Evolutionary conservation across 2,329 filamentous ascomycete species (phyloP).

Genomic region (Microdochium paspali): DNA sequence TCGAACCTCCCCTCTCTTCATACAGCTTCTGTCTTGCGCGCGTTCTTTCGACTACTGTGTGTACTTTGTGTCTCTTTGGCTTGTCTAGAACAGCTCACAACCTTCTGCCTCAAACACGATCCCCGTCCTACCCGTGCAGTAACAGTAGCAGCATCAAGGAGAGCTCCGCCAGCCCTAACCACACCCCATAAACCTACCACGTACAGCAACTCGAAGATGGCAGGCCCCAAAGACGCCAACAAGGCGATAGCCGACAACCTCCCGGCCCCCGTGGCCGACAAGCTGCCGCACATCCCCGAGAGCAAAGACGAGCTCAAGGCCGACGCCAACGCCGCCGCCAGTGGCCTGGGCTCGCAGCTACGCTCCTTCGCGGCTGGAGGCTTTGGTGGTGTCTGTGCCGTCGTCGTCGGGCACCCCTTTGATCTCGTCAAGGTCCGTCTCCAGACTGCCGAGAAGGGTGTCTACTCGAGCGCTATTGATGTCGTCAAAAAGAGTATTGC

Average conservation of each 20-base stretch:
- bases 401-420: slow-evolving; percentile 91
- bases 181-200: not conserved
- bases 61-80: no score
- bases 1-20: not conserved
- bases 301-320: slow-evolving; percentile 31
- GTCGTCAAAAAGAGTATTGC: slow-evolving; percentile 85
- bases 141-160: no score
- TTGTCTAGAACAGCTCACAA: no score
- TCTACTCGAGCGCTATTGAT: slow-evolving; percentile 84
- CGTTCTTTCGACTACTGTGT: not conserved
- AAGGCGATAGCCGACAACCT: slow-evolving; percentile 19
- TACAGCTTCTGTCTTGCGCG: not conserved
- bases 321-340: slow-evolving; percentile 28
- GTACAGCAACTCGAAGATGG: slow-evolving; percentile 2
- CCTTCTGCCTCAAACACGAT: not conserved
- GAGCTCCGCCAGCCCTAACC: no score
- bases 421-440: slow-evolving; percentile 96
- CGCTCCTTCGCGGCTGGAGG: slow-evolving; percentile 83
- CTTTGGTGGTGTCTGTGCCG: slow-evolving; percentile 88
- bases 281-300: slow-evolving; percentile 33
- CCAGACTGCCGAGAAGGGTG: slow-evolving; percentile 89
- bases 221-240: slow-evolving; percentile 9
- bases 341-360: slow-evolving; percentile 40
- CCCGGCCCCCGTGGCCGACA: slow-evolving; percentile 23
- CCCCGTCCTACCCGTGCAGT: no score